These are phyloP conservation scores for Chalciporus piperatus DNA, from an alignment of 768 basidiomycete species.

Conservation along the genomic window DNA sequence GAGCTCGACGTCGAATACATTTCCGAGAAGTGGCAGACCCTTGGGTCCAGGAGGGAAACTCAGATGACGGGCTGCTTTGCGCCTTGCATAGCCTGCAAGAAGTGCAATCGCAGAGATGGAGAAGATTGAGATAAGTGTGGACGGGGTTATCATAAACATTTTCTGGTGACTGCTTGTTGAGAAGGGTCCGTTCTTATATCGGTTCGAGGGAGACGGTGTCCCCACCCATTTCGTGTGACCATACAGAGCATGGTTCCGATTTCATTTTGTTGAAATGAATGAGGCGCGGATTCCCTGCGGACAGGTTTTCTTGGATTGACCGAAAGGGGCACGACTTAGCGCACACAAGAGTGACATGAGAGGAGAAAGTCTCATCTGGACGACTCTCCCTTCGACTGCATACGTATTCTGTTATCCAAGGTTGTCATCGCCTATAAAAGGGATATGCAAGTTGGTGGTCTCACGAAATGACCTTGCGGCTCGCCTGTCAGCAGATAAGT, in stretches of 20 bases:
- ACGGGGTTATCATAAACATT: constrained; percentile 8
- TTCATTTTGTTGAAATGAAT: constrained; percentile 12
- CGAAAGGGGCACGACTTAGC: constrained; percentile 1
- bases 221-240: not conserved
- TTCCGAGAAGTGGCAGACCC: constrained; percentile 31
- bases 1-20: constrained; percentile 22
- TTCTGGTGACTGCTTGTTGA: not conserved
- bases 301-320: not conserved
- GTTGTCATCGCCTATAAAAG: not conserved
- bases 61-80: constrained; percentile 1
- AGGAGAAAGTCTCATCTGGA: not conserved
- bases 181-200: constrained; percentile 15
- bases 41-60: constrained; percentile 30
- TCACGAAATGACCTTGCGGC: not conserved
- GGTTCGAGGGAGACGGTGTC: not conserved
- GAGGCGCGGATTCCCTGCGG: constrained; percentile 4
- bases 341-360: too few species aligned
- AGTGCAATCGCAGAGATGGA: constrained; percentile 9
- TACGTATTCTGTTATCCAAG: not conserved
- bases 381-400: not conserved
- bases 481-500: not conserved
- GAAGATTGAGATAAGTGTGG: constrained; percentile 6
- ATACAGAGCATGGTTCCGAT: constrained; percentile 5
- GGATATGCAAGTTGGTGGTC: not conserved
- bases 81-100: constrained; percentile 9